Percentiles rank a stretch among this genome's conserved stretches.
Evolutionary conservation across 805 yeast genomes (phyloP).

Genomic region (Cyberlindnera maritima): DNA sequence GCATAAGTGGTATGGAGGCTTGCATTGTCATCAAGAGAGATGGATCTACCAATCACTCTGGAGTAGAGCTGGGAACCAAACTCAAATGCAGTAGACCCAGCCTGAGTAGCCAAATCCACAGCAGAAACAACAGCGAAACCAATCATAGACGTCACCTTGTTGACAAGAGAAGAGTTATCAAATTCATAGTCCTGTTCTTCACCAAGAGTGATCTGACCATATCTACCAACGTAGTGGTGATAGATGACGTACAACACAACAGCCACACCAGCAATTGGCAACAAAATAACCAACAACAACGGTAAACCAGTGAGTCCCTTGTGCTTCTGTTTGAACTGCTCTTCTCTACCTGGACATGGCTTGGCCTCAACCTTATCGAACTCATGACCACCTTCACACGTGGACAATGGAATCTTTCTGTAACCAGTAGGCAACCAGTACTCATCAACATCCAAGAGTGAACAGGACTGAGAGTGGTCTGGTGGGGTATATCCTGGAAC

Average conservation of each 20-base stretch:
- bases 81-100: constrained; percentile 14
- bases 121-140: constrained; percentile 34
- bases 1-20: constrained; percentile 7
- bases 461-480: constrained; percentile 63
- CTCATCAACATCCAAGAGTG: constrained; percentile 53
- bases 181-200: constrained; percentile 74
- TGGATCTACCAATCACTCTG: constrained; percentile 18
- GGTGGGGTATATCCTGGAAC: constrained; percentile 71
- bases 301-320: constrained; percentile 54
- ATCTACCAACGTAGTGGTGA: constrained; percentile 74
- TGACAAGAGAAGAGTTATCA: constrained; percentile 54
- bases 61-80: constrained; percentile 1
- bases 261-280: constrained; percentile 54
- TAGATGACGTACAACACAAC: constrained; percentile 68
- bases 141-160: constrained; percentile 39
- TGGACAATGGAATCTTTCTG: constrained; percentile 77
- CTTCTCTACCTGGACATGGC: constrained; percentile 87
- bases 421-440: constrained; percentile 92
- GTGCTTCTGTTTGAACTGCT: constrained; percentile 53
- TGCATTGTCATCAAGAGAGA: constrained; percentile 15
- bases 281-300: constrained; percentile 48
- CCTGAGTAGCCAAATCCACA: constrained; percentile 18
- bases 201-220: constrained; percentile 85
- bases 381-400: constrained; percentile 78
- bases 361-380: constrained; percentile 62